Conservation (phyloP, 2,329 filamentous ascomycete species). For the Colletotrichum tabaci region DNA sequence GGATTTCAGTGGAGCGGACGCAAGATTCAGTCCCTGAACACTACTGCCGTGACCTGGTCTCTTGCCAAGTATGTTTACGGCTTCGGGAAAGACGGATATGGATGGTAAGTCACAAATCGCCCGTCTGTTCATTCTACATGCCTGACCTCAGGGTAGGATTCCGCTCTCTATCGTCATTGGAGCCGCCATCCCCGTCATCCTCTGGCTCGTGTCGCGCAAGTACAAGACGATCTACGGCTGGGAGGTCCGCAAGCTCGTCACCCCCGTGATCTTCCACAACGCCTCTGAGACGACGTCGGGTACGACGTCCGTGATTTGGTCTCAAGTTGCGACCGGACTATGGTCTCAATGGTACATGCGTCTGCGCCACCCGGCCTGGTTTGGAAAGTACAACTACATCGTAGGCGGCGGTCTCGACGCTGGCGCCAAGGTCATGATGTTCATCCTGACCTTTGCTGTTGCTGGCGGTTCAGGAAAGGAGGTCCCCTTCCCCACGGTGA, state of each 20-base stretch:
- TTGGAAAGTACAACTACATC: conserved; percentile 49
- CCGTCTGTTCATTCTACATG: conserved; percentile 34
- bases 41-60: conserved; percentile 50
- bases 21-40: conserved; percentile 62
- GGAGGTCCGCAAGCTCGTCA: conserved; percentile 36
- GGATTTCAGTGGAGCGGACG: conserved; percentile 59
- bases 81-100: conserved; percentile 37
- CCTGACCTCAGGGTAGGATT: conserved; percentile 51
- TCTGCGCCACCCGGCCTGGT: conserved; percentile 45
- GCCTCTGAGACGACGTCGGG: conserved; percentile 38
- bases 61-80: conserved; percentile 45
- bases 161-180: conserved; percentile 58
- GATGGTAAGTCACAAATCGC: conserved; percentile 13
- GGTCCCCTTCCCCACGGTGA: conserved; percentile 42
- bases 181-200: conserved; percentile 25
- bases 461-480: conserved; percentile 42
- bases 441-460: conserved; percentile 44
- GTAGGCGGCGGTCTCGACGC: conserved; percentile 43
- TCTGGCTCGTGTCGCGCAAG: conserved; percentile 33
- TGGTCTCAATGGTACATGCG: conserved; percentile 50
- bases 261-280: conserved; percentile 41
- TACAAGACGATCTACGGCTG: conserved; percentile 39
- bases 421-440: conserved; percentile 45
- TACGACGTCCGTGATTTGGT: conserved; percentile 41
- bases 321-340: conserved; percentile 51